Base-by-base conservation (phyloP, 441 rosid species). In the Adansonia rubrostipa region DNA sequence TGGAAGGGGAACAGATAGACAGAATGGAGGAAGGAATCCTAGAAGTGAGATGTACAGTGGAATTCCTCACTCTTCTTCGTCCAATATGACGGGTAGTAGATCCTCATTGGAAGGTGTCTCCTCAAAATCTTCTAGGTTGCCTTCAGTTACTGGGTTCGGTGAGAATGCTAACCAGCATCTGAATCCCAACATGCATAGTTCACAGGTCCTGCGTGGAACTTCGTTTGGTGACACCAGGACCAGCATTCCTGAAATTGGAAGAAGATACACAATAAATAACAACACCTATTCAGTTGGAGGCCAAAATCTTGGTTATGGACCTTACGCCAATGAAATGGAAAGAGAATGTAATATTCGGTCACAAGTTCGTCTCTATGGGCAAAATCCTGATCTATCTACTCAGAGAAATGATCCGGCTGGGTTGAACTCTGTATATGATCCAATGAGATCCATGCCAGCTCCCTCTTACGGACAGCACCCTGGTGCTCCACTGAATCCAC, bases 301-400 rank as follows among this genome's bases (percentile, higher is more conserved):
- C 72, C 80, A 56, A 60, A 47, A 50, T 50, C 20, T 17, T 74
- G 85, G 74, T 70, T 81, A 83, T 75, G 76, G 86, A 81, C 83
- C 87, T 20, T 76, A 82, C 66, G 17, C 11, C 45, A 11, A 75
- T 1, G 86, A 83, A 15, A 47, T 61, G 4, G 83, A 14, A 58
- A 82, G 87, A 82, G 87, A 79, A 6, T 20, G 50, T 1, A 81
- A 65, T 2, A 5, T 79, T 45, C 82, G 76, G 17, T 53, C 87
- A 6, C 87, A 77, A 73, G 71, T 77, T 65, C 87, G 44, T 33
- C 75, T 15, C 3, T 82, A 86, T 36, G 89, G 89, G 11, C 87
- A 77, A 15, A 80, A 78, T 54, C 78, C 82, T 14, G 83, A 64
- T 20, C 40, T 3, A 10, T 66, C 50, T 20, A 20, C 61, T 71